Base-by-base conservation (phyloP, 495 filamentous ascomycete genomes). In the Barbatosphaeria neglecta region DNA sequence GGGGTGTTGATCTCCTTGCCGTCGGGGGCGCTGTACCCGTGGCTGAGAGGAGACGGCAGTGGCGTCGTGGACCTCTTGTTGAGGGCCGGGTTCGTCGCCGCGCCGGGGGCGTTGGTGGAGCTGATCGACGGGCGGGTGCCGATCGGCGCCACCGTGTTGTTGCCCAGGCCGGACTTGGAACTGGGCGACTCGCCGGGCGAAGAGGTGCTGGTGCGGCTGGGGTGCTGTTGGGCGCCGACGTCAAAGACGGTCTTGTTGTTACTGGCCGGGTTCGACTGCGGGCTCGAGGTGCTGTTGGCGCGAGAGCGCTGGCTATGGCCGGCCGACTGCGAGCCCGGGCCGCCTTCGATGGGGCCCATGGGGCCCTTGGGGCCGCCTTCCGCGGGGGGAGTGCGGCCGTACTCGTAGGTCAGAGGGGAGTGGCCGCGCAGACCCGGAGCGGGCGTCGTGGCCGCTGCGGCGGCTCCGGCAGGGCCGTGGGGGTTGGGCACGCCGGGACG, bases 51-150 rank as follows among this genome's bases (percentile, higher is more conserved):
- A 23, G 90, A 95, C 19, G 88, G 86, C 18, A 96, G 74, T 45
- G 92, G 89, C 15, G 90, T 93, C 4, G 84, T 94, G 1, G 88
- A 83, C 22, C 88, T 84, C 74, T 93, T 95, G 70, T 76, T 86
- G 54, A 89, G 62, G 15, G 75, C 76, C 13, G 81, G 70, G 61
- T 88, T 90, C 10, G 68, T 59, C 50, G 81, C 77, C 39, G 60
- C 56, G 50, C 73, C 64, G 25, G 67, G 59, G 11, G 48, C 40
- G 33, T 40, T 44, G 37, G 41, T 4, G 1, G 55, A 45, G 19
- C 56, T 67, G 37, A 69, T 73, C 20, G 74, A 67, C 0, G 90
- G 92, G 23, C 92, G 82, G 41, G 93, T 95, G 33, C 92, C 92
- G 54, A 98, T 98, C 19, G 92, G 90, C 15, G 90, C 90, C 17